phyloP scores from a whole-genome alignment of 1,284 basidiomycete genomes.

The Thecaphora thlaspeos region DNA sequence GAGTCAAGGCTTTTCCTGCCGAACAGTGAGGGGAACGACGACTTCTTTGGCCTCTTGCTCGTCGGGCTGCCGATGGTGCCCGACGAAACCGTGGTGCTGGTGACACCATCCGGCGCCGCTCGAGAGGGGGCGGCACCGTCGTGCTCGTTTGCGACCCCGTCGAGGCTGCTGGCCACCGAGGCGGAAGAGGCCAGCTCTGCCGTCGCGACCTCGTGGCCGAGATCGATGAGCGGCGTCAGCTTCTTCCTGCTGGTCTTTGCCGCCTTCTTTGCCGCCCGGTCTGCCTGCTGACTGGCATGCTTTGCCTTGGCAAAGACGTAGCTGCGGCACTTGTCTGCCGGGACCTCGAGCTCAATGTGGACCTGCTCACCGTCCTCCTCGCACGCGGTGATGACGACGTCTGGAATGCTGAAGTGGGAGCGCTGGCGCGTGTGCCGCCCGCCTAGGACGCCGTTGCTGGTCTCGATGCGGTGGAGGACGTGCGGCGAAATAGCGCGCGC shows the following conservation, averaged over 20 bases:
- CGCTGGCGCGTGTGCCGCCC: constrained; percentile 28
- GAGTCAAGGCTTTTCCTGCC: constrained; percentile 12
- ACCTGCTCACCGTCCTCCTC: constrained; percentile 41
- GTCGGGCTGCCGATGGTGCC: neutral
- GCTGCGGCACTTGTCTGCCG: constrained; percentile 27
- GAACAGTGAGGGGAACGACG: constrained; percentile 29
- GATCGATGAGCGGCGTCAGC: constrained; percentile 2
- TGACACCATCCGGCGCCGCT: too few species aligned
- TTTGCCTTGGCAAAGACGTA: constrained; percentile 12
- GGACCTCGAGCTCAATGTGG: constrained; percentile 31
- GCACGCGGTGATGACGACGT: constrained; percentile 43
- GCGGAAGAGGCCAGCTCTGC: too few species aligned
- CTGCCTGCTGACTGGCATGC: neutral
- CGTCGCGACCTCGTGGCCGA: neutral
- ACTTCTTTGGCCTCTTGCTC: constrained; percentile 11
- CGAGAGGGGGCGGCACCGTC: too few species aligned
- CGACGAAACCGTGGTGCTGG: too few species aligned
- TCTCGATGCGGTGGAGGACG: constrained; percentile 4
- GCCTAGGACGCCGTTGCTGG: constrained; percentile 1
- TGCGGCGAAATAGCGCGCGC: neutral
- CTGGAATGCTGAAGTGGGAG: constrained; percentile 47
- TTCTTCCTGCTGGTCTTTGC: neutral
- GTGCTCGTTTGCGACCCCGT: too few species aligned
- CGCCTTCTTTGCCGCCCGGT: constrained; percentile 9
- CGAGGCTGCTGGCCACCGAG: too few species aligned